phyloP scores from a whole-genome alignment of 257 asterid species.

The Scutellaria barbata region DNA sequence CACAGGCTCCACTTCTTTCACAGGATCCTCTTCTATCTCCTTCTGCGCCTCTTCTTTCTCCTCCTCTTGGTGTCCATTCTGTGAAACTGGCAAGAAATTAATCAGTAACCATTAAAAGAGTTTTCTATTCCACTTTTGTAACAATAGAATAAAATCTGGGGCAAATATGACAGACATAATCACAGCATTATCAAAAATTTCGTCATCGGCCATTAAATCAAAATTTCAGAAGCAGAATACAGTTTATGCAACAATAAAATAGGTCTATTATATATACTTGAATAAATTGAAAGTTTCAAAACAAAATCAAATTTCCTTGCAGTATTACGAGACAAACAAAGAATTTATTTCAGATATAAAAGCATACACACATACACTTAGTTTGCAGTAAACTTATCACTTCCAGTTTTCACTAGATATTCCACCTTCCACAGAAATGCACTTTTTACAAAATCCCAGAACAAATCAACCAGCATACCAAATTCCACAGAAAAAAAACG shows the following conservation, averaged over 20 bases:
- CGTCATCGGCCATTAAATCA: background rate
- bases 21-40: slow-evolving; percentile 23
- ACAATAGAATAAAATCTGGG: background rate
- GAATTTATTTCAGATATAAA: background rate
- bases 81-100: slow-evolving; percentile 34
- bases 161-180: slow-evolving; percentile 12
- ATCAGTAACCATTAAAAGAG: background rate
- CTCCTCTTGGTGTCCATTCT: slow-evolving; percentile 45
- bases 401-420: slow-evolving; percentile 9
- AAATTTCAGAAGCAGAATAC: background rate
- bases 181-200: background rate
- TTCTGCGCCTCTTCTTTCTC: slow-evolving; percentile 29
- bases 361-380: background rate
- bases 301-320: background rate
- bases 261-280: background rate
- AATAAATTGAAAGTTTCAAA: background rate
- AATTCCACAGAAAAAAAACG: background rate
- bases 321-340: background rate
- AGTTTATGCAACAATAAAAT: background rate
- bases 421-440: slow-evolving; percentile 1
- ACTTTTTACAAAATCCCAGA: background rate
- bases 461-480: slow-evolving; percentile 2
- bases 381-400: background rate
- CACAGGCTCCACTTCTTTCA: slow-evolving; percentile 41
- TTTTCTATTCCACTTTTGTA: background rate